phyloP scores from a whole-genome alignment of 805 yeast genomes.

The Scheffersomyces ergatensis region DNA sequence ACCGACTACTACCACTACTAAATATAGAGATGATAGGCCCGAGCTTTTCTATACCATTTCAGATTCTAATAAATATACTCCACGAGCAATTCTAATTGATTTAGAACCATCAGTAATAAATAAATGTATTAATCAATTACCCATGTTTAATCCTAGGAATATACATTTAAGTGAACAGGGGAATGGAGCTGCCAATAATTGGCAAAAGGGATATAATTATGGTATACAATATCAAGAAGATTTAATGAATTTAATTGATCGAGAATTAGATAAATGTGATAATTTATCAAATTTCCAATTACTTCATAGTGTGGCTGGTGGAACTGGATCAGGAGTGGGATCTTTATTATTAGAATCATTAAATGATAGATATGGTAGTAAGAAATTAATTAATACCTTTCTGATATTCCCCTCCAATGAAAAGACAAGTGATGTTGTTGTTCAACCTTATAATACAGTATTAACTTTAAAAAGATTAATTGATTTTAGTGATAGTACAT shows the following conservation, averaged over 20 bases:
- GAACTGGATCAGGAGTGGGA: conserved; percentile 97
- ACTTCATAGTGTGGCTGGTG: conserved; percentile 95
- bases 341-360: conserved; percentile 74
- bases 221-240: conserved; percentile 69
- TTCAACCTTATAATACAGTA: conserved; percentile 92
- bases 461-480: conserved; percentile 78
- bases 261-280: conserved; percentile 89
- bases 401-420: conserved; percentile 84
- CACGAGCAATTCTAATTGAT: conserved; percentile 82
- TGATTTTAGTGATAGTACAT: conserved; percentile 79
- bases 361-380: conserved; percentile 73
- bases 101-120: conserved; percentile 86
- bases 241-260: conserved; percentile 78
- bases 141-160: conserved; percentile 81
- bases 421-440: conserved; percentile 88
- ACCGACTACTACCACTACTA: conserved; percentile 1
- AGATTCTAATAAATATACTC: conserved; percentile 77
- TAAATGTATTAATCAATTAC: conserved; percentile 50
- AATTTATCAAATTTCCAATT: conserved; percentile 87
- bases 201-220: conserved; percentile 86
- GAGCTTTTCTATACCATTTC: conserved; percentile 75
- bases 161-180: conserved; percentile 78
- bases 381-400: conserved; percentile 79
- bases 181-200: conserved; percentile 92
- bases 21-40: conserved; percentile 59